Percentiles rank a stretch among this genome's conserved stretches.
Evolutionary conservation across 345 rosid species (phyloP).

Genomic region (Populus euphratica): DNA sequence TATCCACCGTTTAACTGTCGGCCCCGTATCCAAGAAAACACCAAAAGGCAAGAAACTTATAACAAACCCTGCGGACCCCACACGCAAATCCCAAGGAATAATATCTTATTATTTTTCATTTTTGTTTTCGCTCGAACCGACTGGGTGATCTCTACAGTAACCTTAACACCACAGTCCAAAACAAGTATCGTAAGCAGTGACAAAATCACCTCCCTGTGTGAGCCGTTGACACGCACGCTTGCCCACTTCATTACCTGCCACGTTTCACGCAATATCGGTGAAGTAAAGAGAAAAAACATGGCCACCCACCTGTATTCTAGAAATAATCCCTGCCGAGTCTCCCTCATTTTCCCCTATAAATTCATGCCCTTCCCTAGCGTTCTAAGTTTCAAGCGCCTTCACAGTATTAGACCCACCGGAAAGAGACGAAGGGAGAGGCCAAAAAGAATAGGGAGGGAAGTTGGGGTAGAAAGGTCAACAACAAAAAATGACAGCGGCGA

Average conservation of each 20-base stretch:
- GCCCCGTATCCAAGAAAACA: slow-evolving; percentile 6
- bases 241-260: slow-evolving; percentile 35
- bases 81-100: slow-evolving; percentile 18
- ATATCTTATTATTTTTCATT: background rate
- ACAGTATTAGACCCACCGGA: background rate
- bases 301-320: slow-evolving; percentile 47
- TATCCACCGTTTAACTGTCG: slow-evolving; percentile 34
- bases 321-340: slow-evolving; percentile 41
- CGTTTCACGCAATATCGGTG: slow-evolving; percentile 43
- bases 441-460: background rate
- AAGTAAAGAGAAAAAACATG: background rate
- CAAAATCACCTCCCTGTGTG: slow-evolving; percentile 45
- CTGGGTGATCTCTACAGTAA: background rate
- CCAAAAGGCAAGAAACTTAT: background rate
- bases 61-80: slow-evolving; percentile 27
- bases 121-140: background rate
- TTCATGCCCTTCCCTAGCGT: slow-evolving; percentile 29
- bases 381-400: slow-evolving; percentile 66
- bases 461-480: slow-evolving; percentile 6
- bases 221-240: slow-evolving; percentile 41
- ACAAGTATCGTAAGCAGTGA: slow-evolving; percentile 75
- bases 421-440: background rate
- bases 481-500: slow-evolving; percentile 32
- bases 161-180: slow-evolving; percentile 52
- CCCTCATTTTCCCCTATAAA: slow-evolving; percentile 42